These are phyloP conservation scores for Coemansia aciculifera DNA, from an alignment of 192 early-diverging fungal genomes.

Conservation along the genomic window DNA sequence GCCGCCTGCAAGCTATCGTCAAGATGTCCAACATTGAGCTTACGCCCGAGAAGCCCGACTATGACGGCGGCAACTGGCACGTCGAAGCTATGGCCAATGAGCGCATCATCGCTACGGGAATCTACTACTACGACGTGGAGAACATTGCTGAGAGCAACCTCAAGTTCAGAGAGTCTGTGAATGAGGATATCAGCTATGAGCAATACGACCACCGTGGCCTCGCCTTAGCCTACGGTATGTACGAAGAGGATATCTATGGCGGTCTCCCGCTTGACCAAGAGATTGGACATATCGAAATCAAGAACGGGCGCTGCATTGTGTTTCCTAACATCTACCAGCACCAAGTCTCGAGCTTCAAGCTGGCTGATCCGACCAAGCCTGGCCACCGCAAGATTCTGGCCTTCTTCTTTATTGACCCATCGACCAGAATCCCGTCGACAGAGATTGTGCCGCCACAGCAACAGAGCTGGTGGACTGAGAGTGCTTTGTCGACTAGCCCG, in stretches of 20 bases:
- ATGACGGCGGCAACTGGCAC: slow-evolving; percentile 64
- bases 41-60: slow-evolving; percentile 62
- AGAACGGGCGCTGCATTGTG: slow-evolving; percentile 61
- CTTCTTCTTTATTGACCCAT: slow-evolving; percentile 73
- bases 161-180: slow-evolving; percentile 53
- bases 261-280: slow-evolving; percentile 32
- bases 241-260: slow-evolving; percentile 8
- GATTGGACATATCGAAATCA: slow-evolving; percentile 49
- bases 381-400: slow-evolving; percentile 68
- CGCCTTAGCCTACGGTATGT: slow-evolving; percentile 39
- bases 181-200: not conserved
- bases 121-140: slow-evolving; percentile 69
- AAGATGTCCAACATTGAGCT: slow-evolving; percentile 70
- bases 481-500: not conserved
- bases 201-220: not conserved
- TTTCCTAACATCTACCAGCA: slow-evolving; percentile 78
- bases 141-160: slow-evolving; percentile 66
- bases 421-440: slow-evolving; percentile 56
- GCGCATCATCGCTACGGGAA: slow-evolving; percentile 63
- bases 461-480: slow-evolving; percentile 45
- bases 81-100: slow-evolving; percentile 56
- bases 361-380: slow-evolving; percentile 59
- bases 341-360: slow-evolving; percentile 60
- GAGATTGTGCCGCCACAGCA: slow-evolving; percentile 68
- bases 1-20: slow-evolving; percentile 62